Conservation (phyloP, 495 filamentous ascomycete species). For the Chaetomium fimeti region DNA sequence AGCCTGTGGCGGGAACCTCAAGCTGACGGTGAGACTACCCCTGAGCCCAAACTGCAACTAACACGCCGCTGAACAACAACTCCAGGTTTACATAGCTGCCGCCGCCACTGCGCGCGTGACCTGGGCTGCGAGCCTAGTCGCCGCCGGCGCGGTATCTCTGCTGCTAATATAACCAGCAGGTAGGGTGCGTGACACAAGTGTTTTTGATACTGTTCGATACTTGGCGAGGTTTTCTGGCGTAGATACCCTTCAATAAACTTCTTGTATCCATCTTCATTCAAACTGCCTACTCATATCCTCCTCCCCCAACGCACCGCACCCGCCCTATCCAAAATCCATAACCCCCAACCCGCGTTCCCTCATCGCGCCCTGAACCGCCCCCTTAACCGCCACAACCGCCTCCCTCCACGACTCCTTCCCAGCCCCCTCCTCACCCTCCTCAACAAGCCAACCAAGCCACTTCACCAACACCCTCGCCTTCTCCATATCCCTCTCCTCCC, state of each 20-base stretch:
- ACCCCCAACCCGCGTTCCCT: slow-evolving; percentile 61
- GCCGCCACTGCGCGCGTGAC: slow-evolving; percentile 8
- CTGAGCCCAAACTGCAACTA: slow-evolving; percentile 10
- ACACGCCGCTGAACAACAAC: no score
- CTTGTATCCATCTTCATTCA: not conserved
- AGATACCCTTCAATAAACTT: slow-evolving; percentile 13
- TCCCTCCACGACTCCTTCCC: slow-evolving; percentile 40
- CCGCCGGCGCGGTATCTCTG: slow-evolving; percentile 3
- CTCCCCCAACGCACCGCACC: not conserved
- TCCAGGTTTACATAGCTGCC: slow-evolving; percentile 23
- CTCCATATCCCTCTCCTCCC: slow-evolving; percentile 70
- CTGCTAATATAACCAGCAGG: not conserved
- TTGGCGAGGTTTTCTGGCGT: not conserved
- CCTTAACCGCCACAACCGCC: slow-evolving; percentile 56
- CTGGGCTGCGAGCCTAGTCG: slow-evolving; percentile 4
- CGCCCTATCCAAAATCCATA: slow-evolving; percentile 51
- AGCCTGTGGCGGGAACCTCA: slow-evolving; percentile 47
- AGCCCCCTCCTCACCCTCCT: slow-evolving; percentile 44
- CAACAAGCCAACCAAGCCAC: slow-evolving; percentile 73
- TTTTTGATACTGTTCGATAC: slow-evolving; percentile 10
- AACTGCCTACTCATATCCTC: not conserved
- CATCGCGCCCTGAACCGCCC: slow-evolving; percentile 60
- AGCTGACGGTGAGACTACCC: slow-evolving; percentile 33
- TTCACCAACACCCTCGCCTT: slow-evolving; percentile 44
- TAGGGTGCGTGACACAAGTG: not conserved